These are phyloP conservation scores for Botryobasidium botryosum DNA, from an alignment of 768 basidiomycete species.

Conservation along the genomic window DNA sequence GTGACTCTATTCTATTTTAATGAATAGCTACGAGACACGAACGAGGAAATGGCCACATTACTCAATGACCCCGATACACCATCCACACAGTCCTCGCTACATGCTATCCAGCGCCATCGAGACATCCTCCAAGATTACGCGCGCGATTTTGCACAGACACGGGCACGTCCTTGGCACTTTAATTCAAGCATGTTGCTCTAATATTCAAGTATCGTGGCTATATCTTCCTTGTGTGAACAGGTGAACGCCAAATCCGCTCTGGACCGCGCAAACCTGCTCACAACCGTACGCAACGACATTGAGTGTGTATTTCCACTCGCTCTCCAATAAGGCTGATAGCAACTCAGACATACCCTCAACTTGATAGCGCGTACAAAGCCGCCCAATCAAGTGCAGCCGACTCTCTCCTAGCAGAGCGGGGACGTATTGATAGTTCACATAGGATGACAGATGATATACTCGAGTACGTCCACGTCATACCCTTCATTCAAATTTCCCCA, in stretches of 20 bases:
- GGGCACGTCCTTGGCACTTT: not conserved
- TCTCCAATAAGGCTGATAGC: not conserved
- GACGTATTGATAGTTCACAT: slow-evolving; percentile 83
- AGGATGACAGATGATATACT: slow-evolving; percentile 87
- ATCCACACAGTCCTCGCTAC: slow-evolving; percentile 68
- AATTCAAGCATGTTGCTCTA: not conserved
- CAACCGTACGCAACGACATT: slow-evolving; percentile 88
- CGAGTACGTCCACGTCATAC: slow-evolving; percentile 35
- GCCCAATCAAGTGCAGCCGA: slow-evolving; percentile 60
- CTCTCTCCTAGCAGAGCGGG: slow-evolving; percentile 70
- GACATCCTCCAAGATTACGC: slow-evolving; percentile 81
- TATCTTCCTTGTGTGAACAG: slow-evolving; percentile 22
- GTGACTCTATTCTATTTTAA: slow-evolving; percentile 9
- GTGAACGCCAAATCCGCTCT: slow-evolving; percentile 66
- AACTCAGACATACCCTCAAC: not conserved
- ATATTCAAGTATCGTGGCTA: not conserved
- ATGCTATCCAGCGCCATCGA: slow-evolving; percentile 77
- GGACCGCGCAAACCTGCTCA: slow-evolving; percentile 74
- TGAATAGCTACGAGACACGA: slow-evolving; percentile 65
- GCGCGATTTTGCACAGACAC: slow-evolving; percentile 44
- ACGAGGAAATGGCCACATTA: slow-evolving; percentile 56
- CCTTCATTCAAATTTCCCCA: not conserved
- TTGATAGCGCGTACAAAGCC: slow-evolving; percentile 60
- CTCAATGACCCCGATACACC: slow-evolving; percentile 49
- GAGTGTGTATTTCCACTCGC: slow-evolving; percentile 37